phyloP scores from a whole-genome alignment of 2,329 filamentous ascomycete species.

The Claviceps arundinis region DNA sequence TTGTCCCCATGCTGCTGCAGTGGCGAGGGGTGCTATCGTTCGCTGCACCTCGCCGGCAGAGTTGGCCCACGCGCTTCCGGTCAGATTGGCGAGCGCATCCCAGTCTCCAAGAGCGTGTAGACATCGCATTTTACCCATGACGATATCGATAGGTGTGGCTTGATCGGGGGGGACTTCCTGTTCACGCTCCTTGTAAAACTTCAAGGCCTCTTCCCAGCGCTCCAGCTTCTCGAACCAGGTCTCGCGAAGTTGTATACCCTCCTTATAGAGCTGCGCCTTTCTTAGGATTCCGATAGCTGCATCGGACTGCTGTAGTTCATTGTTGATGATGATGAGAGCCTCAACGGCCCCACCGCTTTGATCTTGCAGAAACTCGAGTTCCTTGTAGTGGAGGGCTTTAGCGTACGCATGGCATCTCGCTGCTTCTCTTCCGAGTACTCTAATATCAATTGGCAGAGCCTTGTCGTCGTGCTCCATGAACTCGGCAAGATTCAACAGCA shows the following conservation, averaged over 20 bases:
- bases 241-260: slow-evolving; percentile 85
- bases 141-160: slow-evolving; percentile 68
- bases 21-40: slow-evolving; percentile 83
- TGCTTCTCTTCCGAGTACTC: slow-evolving; percentile 85
- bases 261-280: slow-evolving; percentile 88
- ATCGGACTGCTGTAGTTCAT: slow-evolving; percentile 96
- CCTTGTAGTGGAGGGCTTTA: slow-evolving; percentile 97
- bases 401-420: slow-evolving; percentile 96
- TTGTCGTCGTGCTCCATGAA: slow-evolving; percentile 99
- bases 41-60: slow-evolving; percentile 78
- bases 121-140: slow-evolving; percentile 99
- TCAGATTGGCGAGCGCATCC: slow-evolving; percentile 80
- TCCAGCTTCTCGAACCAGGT: slow-evolving; percentile 99
- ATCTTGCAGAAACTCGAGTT: slow-evolving; percentile 94
- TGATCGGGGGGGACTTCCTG: slow-evolving; percentile 46
- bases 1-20: slow-evolving; percentile 90
- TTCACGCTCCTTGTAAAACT: slow-evolving; percentile 83
- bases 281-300: slow-evolving; percentile 95
- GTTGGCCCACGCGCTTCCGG: slow-evolving; percentile 87
- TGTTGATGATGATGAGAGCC: slow-evolving; percentile 97
- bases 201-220: slow-evolving; percentile 92
- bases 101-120: slow-evolving; percentile 93
- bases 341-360: slow-evolving; percentile 93
- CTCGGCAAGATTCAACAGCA: slow-evolving; percentile 89
- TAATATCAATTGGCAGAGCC: slow-evolving; percentile 90